Conservation (phyloP, 2,329 filamentous ascomycete species). For the Setomelanomma holmii region DNA sequence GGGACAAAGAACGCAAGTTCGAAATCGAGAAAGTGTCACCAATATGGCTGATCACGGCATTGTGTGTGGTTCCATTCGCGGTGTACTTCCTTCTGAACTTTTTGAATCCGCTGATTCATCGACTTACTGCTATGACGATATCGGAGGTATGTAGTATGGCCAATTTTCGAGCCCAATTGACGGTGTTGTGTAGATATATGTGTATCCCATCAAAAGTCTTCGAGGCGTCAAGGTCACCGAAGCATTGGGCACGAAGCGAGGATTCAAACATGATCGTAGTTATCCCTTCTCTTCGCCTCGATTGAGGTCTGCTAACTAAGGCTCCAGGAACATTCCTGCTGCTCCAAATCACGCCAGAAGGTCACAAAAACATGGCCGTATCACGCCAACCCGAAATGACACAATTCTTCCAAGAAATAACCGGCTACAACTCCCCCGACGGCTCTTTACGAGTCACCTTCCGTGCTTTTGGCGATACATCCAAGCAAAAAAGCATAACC, state of each 20-base stretch:
- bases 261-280: conserved; percentile 54
- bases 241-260: conserved; percentile 52
- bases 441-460: conserved; percentile 50
- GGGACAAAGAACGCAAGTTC: conserved; percentile 15
- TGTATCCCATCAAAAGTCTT: conserved; percentile 58
- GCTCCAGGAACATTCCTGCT: conserved; percentile 51
- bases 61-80: conserved; percentile 27
- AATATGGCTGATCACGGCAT: conserved; percentile 26
- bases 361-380: conserved; percentile 53
- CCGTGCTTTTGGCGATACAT: conserved; percentile 41
- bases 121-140: conserved; percentile 39
- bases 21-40: conserved; percentile 27
- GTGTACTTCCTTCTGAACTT: conserved; percentile 28
- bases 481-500: conserved; percentile 36
- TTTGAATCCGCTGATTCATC: conserved; percentile 30
- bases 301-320: no score
- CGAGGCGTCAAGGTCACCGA: conserved; percentile 48
- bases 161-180: background rate
- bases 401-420: conserved; percentile 51
- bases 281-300: background rate
- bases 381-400: conserved; percentile 50
- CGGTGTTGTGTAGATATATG: conserved; percentile 48
- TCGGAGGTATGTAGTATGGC: conserved; percentile 34
- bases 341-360: conserved; percentile 46
- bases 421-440: conserved; percentile 31